Evolutionary conservation across 1,139 yeast species (phyloP), one percentile per base, ranked within the genome.

Genomic region (Suhomyces chickasaworum): DNA sequence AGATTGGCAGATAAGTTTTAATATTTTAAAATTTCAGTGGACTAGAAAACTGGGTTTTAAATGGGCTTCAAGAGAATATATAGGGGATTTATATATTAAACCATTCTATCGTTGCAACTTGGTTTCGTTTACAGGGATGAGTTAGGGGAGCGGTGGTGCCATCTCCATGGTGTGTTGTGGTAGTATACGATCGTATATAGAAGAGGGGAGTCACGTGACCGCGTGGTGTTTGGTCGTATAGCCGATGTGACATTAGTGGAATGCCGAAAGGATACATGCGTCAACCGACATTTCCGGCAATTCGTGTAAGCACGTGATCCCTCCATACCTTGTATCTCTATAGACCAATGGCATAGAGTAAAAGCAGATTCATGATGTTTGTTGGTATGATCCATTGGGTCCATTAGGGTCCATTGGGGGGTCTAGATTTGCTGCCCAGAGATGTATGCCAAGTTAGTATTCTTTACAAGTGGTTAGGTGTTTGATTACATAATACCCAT

Each of bases 181-280:
- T 7, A 9, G 37, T 29, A 31, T 30, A 36, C 44, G 44, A 33
- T 43, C 46, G 46, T 43, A 36, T 30, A 42, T 17, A 20, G 22
- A 20, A 7, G 22, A 20, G 22, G 22, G 22, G 27, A 20, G 10
- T 33, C 46, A 43, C 46, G 42, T 43, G 46, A 12, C 23, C 32
- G 32, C 32, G 17, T 29, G n/a, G n/a, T 15, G 10, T 13, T 13
- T 2, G 32, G 17, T 29, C 32, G 32, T 29, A 29, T 29, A 29
- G 17, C 32, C 32, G 32, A 29, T 29, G 32, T 13, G 32, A 29
- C 17, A 13, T 29, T 12, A 10, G 7, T 23, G 4, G 13, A 25
- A 25, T 10, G 29, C 29, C 29, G 29, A 13, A 12, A 9, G 29
- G 29, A 25, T 9, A 10, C 29, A 25, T 25, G 29, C 29, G 29